Base-by-base conservation (phyloP, 495 filamentous ascomycete species). In the Hypomontagnella submonticulosa region DNA sequence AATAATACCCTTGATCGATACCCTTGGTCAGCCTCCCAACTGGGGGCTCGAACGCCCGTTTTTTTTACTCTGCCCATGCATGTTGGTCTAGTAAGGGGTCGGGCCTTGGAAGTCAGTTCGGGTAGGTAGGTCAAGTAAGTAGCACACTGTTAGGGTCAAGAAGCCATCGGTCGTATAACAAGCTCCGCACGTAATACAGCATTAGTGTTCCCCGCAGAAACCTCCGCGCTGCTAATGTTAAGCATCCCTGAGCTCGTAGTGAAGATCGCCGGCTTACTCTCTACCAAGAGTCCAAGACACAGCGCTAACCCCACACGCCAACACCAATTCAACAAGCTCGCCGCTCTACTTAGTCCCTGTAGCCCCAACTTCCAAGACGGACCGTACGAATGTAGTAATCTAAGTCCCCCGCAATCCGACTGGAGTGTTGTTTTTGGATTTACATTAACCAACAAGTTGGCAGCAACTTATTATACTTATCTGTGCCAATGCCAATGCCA, bases 321-420 rank as follows among this genome's bases (percentile, higher is more conserved):
- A 69, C 55, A 19, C 60, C 27, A 61, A 60, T 38, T 57, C 33
- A 36, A 40, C 40, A 63, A 48, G 65, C 37, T 50, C 34, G 10
- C 36, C 63, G 30, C 23, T 40, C 37, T n/a, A 13, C 57, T 33
- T 62, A 43, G 4, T 52, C 58, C 58, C 65, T 63, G 33, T 15
- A n/a, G 18, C 43, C 59, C 59, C 49, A 59, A 46, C 53, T 33
- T n/a, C 50, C 11, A 54, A 40, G 12, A 37, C 12, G n/a, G n/a
- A 34, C 52, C 32, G 37, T 19, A 42, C 42, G 57, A 55, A 69
- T 60, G 56, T 69, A 69, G 66, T 69, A 69, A 69, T 69, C 60
- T 52, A 56, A 59, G 27, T 49, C 54, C 66, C 66, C 55, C 60
- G 48, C 65, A 68, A 51, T 27, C 43, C 44, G 40, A 57, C 38